Base-by-base conservation (phyloP, 345 rosid genomes). In the Carallia pectinifolia region DNA sequence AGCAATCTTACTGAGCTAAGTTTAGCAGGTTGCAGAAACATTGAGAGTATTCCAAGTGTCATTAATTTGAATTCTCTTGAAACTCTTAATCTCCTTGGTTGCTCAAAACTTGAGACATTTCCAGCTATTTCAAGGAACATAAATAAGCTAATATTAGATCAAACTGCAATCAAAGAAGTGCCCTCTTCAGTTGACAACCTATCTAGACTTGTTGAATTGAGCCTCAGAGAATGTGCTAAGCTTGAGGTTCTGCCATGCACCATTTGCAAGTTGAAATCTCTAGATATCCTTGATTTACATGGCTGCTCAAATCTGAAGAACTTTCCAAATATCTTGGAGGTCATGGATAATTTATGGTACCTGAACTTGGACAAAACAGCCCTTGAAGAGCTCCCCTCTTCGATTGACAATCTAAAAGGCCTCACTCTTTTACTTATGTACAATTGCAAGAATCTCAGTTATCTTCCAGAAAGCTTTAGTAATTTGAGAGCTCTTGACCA, bases 131-230 rank as follows among this genome's bases (percentile, higher is more conserved):
- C 64, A 47, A 30, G 30, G 36, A 64, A 36, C 12, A 2, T 71
- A n/a, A 31, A 4, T 31, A 0, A 36, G n/a, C 16, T 72, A 19
- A 4, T 4, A 7, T 15, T 50, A 40, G 3, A 4, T 23, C 1
- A n/a, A 30, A 58, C 68, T 56, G 4, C n/a, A 15, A 15, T 44
- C 18, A 9, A 23, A 29, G 36, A 15, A 47, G 34, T 58, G n/a
- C 58, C 75, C 6, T 10, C 48, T 2, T 53, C 62, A 54, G 53
- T 62, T 37, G 59, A 27, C 34, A 23, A 7, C 31, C 13, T 16
- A 7, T 18, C 56, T 48, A 18, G 1, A 12, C 59, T 69, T n/a
- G 29, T 69, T 79, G 78, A 55, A 73, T 64, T 69, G 77, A 53
- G 81, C 81, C 15, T 34, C 37, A 67, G 7, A 61, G 39, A 31